A percentile compares a stretch with the other conserved stretches of the same genome.
Evolutionary conservation across 1,139 yeast species (phyloP).

Genomic region (Geotrichum histeridarum): DNA sequence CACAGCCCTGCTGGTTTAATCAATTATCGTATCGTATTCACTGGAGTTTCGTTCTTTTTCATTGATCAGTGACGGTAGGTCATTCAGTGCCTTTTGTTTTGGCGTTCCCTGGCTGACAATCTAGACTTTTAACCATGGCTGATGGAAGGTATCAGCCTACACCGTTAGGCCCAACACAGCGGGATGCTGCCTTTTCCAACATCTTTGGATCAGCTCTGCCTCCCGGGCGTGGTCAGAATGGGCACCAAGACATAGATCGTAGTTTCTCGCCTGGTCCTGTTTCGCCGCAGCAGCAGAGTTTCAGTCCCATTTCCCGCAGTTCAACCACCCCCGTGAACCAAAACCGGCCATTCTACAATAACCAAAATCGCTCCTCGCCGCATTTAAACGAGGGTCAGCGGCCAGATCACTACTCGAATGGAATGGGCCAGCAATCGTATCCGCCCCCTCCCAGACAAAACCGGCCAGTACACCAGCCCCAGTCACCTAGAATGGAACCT

Average conservation of each 20-base stretch:
- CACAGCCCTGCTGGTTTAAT: neutral
- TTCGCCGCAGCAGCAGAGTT: conserved; percentile 21
- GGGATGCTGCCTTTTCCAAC: conserved; percentile 37
- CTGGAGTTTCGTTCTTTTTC: neutral
- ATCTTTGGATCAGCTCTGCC: conserved; percentile 40
- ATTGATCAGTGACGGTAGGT: neutral
- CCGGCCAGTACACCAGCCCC: neutral
- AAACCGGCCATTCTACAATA: neutral
- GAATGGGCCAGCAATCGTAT: neutral
- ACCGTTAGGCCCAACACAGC: conserved; percentile 25
- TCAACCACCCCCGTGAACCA: conserved; percentile 1
- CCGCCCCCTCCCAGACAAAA: neutral
- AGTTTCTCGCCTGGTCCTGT: conserved; percentile 12
- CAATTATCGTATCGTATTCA: neutral
- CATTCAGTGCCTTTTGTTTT: neutral
- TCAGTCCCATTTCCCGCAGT: conserved; percentile 7
- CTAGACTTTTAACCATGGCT: conserved; percentile 9
- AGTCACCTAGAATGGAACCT: neutral
- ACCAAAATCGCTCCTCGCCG: neutral
- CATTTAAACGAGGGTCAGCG: neutral
- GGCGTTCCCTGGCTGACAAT: neutral
- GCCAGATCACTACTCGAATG: neutral
- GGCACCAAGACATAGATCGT: conserved; percentile 1
- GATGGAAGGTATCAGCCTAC: conserved; percentile 13
- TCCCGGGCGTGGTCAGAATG: conserved; percentile 27